Evolutionary conservation across 1,284 basidiomycete genomes (phyloP).

Genomic region (Tremellales sp.): DNA sequence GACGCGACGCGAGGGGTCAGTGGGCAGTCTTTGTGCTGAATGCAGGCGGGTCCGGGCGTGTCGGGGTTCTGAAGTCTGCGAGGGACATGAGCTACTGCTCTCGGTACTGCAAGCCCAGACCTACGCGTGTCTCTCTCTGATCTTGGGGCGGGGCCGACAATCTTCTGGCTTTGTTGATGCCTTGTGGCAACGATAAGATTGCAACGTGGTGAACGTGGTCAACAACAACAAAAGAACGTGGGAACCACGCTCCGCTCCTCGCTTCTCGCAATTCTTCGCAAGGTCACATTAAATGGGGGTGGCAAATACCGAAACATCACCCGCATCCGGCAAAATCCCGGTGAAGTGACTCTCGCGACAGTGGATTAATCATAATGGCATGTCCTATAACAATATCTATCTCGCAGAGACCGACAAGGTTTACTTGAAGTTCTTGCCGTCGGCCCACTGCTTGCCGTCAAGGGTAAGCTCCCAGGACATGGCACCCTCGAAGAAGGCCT

Average conservation of each 20-base stretch:
- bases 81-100: too few species aligned
- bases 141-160: too few species aligned
- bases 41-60: too few species aligned
- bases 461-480: constrained; percentile 86
- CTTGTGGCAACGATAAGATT: background rate
- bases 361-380: constrained; percentile 5
- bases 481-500: constrained; percentile 82
- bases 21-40: too few species aligned
- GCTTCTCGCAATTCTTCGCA: background rate
- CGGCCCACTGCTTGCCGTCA: constrained; percentile 77
- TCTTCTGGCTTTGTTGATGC: too few species aligned
- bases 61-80: too few species aligned
- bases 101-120: too few species aligned
- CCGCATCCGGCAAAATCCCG: background rate
- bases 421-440: constrained; percentile 51
- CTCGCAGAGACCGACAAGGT: background rate
- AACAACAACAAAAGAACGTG: background rate
- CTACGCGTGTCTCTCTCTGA: too few species aligned
- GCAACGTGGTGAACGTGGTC: background rate
- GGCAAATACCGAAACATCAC: background rate
- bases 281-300: background rate
- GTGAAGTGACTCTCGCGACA: background rate
- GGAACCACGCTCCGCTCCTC: background rate
- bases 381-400: constrained; percentile 1
- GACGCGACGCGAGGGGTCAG: too few species aligned